A percentile compares a stretch with the other conserved stretches of the same genome.
These are phyloP conservation scores for Calocera cornea DNA, from an alignment of 768 basidiomycete species.

Conservation along the genomic window DNA sequence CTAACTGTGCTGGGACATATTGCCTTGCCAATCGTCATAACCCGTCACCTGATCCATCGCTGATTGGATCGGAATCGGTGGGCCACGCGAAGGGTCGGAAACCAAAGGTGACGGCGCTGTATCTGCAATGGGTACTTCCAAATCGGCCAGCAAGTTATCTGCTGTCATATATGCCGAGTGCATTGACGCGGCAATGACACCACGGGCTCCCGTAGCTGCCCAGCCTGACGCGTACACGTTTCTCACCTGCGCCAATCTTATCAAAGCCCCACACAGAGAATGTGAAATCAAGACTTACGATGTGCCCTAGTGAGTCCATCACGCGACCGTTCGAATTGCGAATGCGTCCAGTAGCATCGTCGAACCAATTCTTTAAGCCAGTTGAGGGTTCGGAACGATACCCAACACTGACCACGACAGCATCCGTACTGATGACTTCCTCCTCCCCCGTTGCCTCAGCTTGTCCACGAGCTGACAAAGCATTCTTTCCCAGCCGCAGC, in stretches of 20 bases:
- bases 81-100: not conserved
- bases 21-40: not conserved
- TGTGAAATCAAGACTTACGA: not conserved
- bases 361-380: conserved; percentile 38
- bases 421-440: conserved; percentile 45
- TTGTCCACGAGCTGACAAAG: conserved; percentile 32
- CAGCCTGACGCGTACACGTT: conserved; percentile 88
- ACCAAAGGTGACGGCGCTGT: not conserved
- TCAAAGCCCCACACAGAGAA: conserved; percentile 18
- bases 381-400: conserved; percentile 54
- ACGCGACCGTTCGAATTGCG: conserved; percentile 42
- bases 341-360: conserved; percentile 41
- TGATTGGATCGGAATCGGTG: not conserved
- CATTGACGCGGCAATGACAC: conserved; percentile 88
- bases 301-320: conserved; percentile 14
- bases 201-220: conserved; percentile 81
- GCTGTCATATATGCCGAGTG: conserved; percentile 75
- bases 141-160: conserved; percentile 53
- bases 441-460: conserved; percentile 42
- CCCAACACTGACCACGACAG: conserved; percentile 79
- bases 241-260: conserved; percentile 18
- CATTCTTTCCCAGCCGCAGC: conserved; percentile 49
- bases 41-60: not conserved
- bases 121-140: conserved; percentile 18
- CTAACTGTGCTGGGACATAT: not conserved